Evolutionary conservation across 2,329 filamentous ascomycete species (phyloP), one percentile per base, ranked within the genome.

Genomic region (Colletotrichum agaves): DNA sequence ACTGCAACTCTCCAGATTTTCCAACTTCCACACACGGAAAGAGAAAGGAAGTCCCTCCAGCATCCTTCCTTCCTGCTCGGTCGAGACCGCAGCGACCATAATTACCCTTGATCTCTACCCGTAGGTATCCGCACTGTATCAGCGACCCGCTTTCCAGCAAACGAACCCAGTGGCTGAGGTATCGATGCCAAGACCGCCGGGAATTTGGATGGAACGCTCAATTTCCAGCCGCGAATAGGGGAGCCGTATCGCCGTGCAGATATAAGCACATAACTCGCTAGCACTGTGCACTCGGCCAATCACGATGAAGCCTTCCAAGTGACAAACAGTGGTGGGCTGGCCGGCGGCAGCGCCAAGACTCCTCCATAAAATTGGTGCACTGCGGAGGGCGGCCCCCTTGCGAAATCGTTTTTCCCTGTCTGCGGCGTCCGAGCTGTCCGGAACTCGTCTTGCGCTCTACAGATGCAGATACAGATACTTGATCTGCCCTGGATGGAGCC

Each of bases 171-270:
- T 64, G 27, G 21, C 61, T 31, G n/a, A n/a, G n/a, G n/a, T n/a
- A 15, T 8, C 10, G 11, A 43, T 47, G 64, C 64, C 64, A 67
- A 67, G 64, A 47, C 64, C 33, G 11, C 23, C 47, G 46, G 64
- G 64, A 59, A 67, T 59, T 67, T 64, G 53, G 46, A 64, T 55
- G 53, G 46, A 59, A 64, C 64, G 21, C 33, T 55, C 53, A 64
- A 67, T 64, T 64, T 67, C 61, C 61, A 64, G 39, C 35, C 12
- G 7, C 59, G n/a, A 37, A 49, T 27, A 58, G 15, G 53, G 61
- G 53, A 13, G 5, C 2, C 5, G n/a, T n/a, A n/a, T 19, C 15
- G 55, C 61, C 52, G 60, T 53, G 8, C 5, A 11, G 1, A 6
- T 4, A 35, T 6, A 1, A 3, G 3, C 12, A 37, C 2, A 1